Base-by-base conservation (phyloP, 2,329 filamentous ascomycete species). In the Botryotinia globosa region DNA sequence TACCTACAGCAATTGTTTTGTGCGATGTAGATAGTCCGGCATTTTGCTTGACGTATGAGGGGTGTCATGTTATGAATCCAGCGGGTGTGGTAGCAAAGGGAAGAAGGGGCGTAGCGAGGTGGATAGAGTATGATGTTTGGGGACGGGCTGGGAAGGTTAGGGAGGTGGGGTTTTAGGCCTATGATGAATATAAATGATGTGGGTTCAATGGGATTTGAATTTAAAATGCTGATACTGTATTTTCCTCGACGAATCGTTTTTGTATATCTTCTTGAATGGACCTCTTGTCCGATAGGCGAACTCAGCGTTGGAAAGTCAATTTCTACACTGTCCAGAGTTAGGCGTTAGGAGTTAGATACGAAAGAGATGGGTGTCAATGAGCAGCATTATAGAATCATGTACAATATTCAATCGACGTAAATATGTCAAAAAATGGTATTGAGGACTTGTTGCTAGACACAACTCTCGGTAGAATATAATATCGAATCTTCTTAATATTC, bases 51-150 rank as follows among this genome's bases (percentile, higher is more conserved):
- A 97, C 93, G 22, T 98, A 98, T 80, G 95, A 97, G 82, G 95
- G 94, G 0, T 98, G 96, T 80, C 93, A 96, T 83, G 94, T 98
- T 48, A 91, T 99, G 88, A 99, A 99, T 81, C 94, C 96, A 0
- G 94, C 94, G 9, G 86, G 87, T 66, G 82, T 99, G 67, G 86
- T 97, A 37, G 90, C 93, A 0, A 84, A 88, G 0, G 91, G 90
- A 0, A 86, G 90, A 70, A 88, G 89, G 75, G 89, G 90, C 6
- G 88, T 91, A 10, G 92, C 90, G 9, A 87, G 90, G 75, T 98
- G 96, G 95, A 86, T 95, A 1, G 96, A 98, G 83, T 98, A 95
- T 83, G 92, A 92, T 81, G 82, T 93, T 61, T 63, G 74, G 61
- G 74, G 75, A 58, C 78, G 75, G 73, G 73, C 74, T 71, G 79